Conservation (phyloP, 2,329 filamentous ascomycete species). For the Penicillium italicum region DNA sequence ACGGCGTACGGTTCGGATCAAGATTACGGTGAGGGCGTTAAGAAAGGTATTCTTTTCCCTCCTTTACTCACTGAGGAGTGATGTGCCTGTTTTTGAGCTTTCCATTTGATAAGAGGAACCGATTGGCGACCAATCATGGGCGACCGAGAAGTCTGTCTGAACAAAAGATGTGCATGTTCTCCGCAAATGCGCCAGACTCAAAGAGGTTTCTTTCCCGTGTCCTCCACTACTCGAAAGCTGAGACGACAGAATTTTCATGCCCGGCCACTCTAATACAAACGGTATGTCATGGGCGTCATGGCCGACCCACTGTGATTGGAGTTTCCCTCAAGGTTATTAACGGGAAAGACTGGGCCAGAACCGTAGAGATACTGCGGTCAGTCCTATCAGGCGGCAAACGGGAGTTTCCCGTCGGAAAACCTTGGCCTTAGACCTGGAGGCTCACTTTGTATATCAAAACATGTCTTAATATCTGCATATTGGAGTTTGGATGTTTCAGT, state of each 20-base stretch:
- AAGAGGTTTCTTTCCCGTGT: conserved; percentile 20
- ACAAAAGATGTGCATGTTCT: conserved; percentile 21
- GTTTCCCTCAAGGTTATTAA: conserved; percentile 30
- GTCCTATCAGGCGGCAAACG: conserved; percentile 32
- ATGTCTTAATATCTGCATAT: conserved; percentile 26
- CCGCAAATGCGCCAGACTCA: conserved; percentile 18
- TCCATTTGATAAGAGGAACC: conserved; percentile 31
- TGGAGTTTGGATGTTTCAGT: conserved; percentile 14
- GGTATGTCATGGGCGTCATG: conserved; percentile 24
- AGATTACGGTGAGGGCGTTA: conserved; percentile 60
- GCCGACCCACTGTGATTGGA: conserved; percentile 19
- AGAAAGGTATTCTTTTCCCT: conserved; percentile 53
- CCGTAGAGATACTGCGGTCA: conserved; percentile 12
- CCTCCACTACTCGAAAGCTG: conserved; percentile 17
- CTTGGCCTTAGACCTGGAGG: conserved; percentile 11
- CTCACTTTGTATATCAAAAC: conserved; percentile 34
- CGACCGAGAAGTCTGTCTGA: conserved; percentile 7
- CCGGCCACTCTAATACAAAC: background rate
- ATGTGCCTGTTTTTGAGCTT: conserved; percentile 12
- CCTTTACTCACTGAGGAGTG: conserved; percentile 41
- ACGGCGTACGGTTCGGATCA: conserved; percentile 63
- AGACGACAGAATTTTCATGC: conserved; percentile 21
- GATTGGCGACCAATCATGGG: conserved; percentile 19
- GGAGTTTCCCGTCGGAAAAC: conserved; percentile 37
- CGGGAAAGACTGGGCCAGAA: conserved; percentile 29